Conservation (phyloP, 129 eudicot genomes). For the Pseudognaphalium luteoalbum region DNA sequence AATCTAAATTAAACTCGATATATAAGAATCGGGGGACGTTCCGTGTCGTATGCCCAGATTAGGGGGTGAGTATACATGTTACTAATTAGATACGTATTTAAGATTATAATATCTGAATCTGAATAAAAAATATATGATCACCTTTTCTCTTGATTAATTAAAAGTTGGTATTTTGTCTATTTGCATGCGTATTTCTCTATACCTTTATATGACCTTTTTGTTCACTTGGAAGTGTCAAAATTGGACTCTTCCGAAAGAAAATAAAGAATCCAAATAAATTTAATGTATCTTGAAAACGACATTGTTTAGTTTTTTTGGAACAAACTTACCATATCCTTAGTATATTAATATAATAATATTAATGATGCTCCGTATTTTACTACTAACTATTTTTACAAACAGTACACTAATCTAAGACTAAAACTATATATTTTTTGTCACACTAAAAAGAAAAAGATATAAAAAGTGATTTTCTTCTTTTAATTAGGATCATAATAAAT, state of each 20-base stretch:
- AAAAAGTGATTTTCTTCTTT: neutral
- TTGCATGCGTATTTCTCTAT: conserved; percentile 9
- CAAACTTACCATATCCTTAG: conserved; percentile 4
- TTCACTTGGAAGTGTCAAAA: conserved; percentile 35
- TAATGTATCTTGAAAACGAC: conserved; percentile 17
- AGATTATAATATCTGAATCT: too few species aligned
- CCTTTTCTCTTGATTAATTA: neutral
- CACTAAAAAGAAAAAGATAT: neutral
- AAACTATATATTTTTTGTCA: too few species aligned
- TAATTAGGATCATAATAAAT: neutral
- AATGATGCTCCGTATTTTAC: too few species aligned
- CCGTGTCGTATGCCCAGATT: too few species aligned
- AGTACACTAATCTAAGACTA: too few species aligned
- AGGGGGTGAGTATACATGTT: too few species aligned
- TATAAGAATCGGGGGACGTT: too few species aligned
- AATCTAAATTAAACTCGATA: too few species aligned
- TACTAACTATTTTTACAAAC: too few species aligned
- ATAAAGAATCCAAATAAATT: conserved; percentile 2
- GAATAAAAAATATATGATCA: too few species aligned
- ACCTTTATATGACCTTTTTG: conserved; percentile 6
- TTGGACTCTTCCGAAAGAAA: conserved; percentile 29
- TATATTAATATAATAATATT: too few species aligned
- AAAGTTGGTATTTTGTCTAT: conserved; percentile 6
- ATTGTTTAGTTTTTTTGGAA: neutral
- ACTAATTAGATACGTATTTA: too few species aligned